Conservation (phyloP, 2,329 filamentous ascomycete genomes). For the Cercospora beticola region DNA sequence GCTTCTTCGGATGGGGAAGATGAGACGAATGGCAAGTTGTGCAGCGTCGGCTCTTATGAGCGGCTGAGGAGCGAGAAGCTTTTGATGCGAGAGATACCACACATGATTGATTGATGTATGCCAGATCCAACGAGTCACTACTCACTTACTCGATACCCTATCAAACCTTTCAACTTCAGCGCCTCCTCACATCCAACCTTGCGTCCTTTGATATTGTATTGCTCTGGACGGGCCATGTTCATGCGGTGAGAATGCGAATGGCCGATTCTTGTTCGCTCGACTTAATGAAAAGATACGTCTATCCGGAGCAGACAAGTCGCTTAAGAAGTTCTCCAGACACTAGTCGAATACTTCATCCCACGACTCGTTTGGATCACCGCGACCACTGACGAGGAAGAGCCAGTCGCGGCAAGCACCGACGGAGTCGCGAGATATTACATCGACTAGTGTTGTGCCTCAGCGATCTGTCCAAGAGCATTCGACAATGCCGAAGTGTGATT, state of each 20-base stretch:
- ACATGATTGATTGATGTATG: background rate
- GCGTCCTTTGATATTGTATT: background rate
- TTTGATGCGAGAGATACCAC: background rate
- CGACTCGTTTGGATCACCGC: background rate
- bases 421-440: background rate
- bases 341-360: background rate
- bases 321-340: background rate
- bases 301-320: background rate
- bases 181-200: background rate
- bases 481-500: background rate
- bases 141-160: background rate
- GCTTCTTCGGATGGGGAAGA: slow-evolving; percentile 15
- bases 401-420: background rate
- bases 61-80: background rate
- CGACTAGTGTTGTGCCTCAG: background rate
- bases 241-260: background rate
- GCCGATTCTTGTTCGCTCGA: background rate
- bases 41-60: background rate
- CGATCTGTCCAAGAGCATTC: background rate
- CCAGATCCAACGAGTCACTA: background rate
- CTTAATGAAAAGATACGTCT: background rate
- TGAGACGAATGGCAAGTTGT: background rate
- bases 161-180: background rate
- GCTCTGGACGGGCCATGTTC: background rate
- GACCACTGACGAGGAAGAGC: background rate